Percentiles rank a stretch among this genome's conserved stretches.
Conservation (phyloP, 2,329 filamentous ascomycete species). For the Verticillium tricorpus region DNA sequence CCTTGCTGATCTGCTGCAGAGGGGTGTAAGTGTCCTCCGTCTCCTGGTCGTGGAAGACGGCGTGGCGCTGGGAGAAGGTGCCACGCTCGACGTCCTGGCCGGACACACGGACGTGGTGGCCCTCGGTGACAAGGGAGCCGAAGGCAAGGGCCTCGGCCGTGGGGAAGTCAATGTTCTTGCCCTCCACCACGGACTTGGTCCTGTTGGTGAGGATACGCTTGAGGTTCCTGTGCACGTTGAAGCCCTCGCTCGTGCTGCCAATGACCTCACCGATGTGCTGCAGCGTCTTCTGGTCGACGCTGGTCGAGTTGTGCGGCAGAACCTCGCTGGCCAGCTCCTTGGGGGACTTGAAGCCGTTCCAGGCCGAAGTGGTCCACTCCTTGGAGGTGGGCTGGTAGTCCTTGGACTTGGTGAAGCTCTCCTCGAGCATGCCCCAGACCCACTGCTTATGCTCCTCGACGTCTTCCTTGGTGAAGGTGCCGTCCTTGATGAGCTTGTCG, state of each 20-base stretch:
- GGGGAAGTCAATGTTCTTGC: conserved; percentile 94
- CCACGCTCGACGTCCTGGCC: conserved; percentile 99
- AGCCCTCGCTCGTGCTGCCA: conserved; percentile 74
- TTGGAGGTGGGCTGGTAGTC: conserved; percentile 95
- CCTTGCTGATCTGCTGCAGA: conserved; percentile 79
- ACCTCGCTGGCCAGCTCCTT: conserved; percentile 96
- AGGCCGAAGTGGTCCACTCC: conserved; percentile 97
- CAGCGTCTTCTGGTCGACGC: conserved; percentile 66
- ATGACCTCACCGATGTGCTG: conserved; percentile 81
- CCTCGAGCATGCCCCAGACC: conserved; percentile 99
- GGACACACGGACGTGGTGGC: conserved; percentile 94
- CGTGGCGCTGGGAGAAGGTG: conserved; percentile 97
- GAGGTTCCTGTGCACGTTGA: conserved; percentile 88
- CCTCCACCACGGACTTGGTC: conserved; percentile 87
- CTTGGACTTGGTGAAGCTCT: conserved; percentile 95
- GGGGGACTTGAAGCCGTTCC: conserved; percentile 99
- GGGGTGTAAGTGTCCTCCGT: conserved; percentile 90
- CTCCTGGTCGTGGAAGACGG: conserved; percentile 96
- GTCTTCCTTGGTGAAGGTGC: conserved; percentile 95
- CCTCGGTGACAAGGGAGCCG: conserved; percentile 83
- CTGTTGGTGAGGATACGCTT: conserved; percentile 91
- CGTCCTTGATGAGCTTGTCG: conserved; percentile 83
- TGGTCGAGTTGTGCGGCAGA: conserved; percentile 84
- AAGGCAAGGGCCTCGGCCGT: conserved; percentile 96
- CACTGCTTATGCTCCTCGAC: conserved; percentile 99